These are phyloP conservation scores for Oxytropis ochrocephala DNA, from an alignment of 306 rosid genomes.

Conservation along the genomic window DNA sequence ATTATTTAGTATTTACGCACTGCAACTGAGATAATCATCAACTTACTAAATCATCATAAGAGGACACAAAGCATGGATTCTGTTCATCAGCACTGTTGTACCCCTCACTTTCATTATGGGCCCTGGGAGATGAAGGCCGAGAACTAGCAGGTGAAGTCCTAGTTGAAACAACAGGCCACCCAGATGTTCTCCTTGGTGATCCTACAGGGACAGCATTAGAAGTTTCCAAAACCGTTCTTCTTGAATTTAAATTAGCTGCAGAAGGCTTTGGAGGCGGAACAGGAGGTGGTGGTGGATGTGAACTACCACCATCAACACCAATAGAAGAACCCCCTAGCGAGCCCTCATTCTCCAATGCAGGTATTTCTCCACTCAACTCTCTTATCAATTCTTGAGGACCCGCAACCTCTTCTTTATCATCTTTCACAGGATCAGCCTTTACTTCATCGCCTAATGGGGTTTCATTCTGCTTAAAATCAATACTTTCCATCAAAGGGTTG, in stretches of 20 bases:
- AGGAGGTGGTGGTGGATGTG: slow-evolving; percentile 89
- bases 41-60: slow-evolving; percentile 83
- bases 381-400: not conserved
- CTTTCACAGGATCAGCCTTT: slow-evolving; percentile 35
- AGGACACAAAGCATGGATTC: slow-evolving; percentile 58
- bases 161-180: slow-evolving; percentile 67
- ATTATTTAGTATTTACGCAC: not conserved
- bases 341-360: slow-evolving; percentile 31
- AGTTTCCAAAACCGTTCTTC: slow-evolving; percentile 49
- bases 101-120: slow-evolving; percentile 88
- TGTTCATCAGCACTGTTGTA: slow-evolving; percentile 97
- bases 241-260: slow-evolving; percentile 38
- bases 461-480: slow-evolving; percentile 40
- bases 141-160: slow-evolving; percentile 78
- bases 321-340: slow-evolving; percentile 23
- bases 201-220: slow-evolving; percentile 48
- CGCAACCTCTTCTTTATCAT: slow-evolving; percentile 31
- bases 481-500: slow-evolving; percentile 33
- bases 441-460: slow-evolving; percentile 20
- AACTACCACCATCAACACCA: slow-evolving; percentile 28
- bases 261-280: slow-evolving; percentile 80
- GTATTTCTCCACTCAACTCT: slow-evolving; percentile 31
- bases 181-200: slow-evolving; percentile 55
- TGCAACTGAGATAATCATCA: not conserved
- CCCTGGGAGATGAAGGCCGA: slow-evolving; percentile 83